Base-by-base conservation (phyloP, 176 grass and related monocot genomes). In the Eleusine coracana region DNA sequence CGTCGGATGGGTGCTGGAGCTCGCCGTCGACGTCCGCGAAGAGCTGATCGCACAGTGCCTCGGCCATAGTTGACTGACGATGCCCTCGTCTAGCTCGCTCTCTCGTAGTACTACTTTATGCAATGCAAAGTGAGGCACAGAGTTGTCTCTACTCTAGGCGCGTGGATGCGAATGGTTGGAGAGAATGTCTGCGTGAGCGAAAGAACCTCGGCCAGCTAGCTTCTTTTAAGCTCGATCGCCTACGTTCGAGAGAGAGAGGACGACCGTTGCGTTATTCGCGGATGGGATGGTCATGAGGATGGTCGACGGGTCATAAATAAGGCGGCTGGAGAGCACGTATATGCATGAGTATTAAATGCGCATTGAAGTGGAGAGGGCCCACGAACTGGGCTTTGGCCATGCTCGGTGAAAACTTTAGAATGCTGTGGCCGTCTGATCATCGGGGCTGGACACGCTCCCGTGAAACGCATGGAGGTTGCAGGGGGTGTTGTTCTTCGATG, bases 21-120 rank as follows among this genome's bases (percentile, higher is more conserved):
- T 85, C 81, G 46, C 81, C 66, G 76, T 83, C 58, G 78, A 66
- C 72, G 37, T 80, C 82, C 65, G 82, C 58, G 63, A 93, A 85
- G 64, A 93, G 78, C 27, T 73, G 87, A 49, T 85, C 79, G 49
- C 85, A 90, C 44, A 88, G 81, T 17, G 82, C 79, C 41, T 90
- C 85, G 28, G 74, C 84, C 91, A 52, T 52, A 0, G 50, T 14
- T 50, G 2, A 48, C 85, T 90, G 69, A 40, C 2, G 31, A 37
- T 55, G 52, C 58, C 28, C 40, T 45, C 20, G 31, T 34, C 31
- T 34, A 34, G 31, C 45, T 48, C 45, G 2, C 45, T 11, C 7
- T 4, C 2, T 48, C 45, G 45, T 48, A 7, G 45, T 48, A 7
- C 9, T 11, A 10, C 12, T 50, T 11, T 2, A 14, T 51, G 73